phyloP scores from a whole-genome alignment of 345 rosid genomes.

The Dipteronia dyeriana region DNA sequence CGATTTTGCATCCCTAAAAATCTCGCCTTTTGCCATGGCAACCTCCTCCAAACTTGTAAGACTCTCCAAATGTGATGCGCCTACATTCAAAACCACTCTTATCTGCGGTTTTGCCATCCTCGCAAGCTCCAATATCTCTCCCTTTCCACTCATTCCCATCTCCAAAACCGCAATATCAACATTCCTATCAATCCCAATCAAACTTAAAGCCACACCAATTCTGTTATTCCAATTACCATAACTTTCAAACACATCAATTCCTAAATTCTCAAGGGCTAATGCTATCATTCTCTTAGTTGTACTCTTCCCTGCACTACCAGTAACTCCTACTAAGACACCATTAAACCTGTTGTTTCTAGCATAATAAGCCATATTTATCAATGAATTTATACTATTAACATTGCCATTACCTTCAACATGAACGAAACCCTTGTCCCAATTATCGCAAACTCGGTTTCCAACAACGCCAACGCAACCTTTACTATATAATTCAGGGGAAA shows the following conservation, averaged over 20 bases:
- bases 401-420: slow-evolving; percentile 22
- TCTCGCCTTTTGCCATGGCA: slow-evolving; percentile 34
- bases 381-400: slow-evolving; percentile 14
- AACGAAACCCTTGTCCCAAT: slow-evolving; percentile 37
- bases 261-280: slow-evolving; percentile 26
- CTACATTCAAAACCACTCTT: slow-evolving; percentile 32
- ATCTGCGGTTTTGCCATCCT: slow-evolving; percentile 29
- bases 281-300: slow-evolving; percentile 37
- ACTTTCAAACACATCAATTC: slow-evolving; percentile 24
- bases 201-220: slow-evolving; percentile 34
- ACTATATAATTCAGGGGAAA: slow-evolving; percentile 23
- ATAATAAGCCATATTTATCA: slow-evolving; percentile 26
- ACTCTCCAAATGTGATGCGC: slow-evolving; percentile 36
- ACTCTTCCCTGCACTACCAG: slow-evolving; percentile 38
- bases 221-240: slow-evolving; percentile 33
- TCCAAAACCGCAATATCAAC: slow-evolving; percentile 27
- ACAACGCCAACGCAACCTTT: slow-evolving; percentile 35
- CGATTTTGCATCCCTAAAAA: slow-evolving; percentile 19
- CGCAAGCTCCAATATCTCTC: slow-evolving; percentile 39
- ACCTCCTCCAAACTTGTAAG: slow-evolving; percentile 30
- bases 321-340: slow-evolving; percentile 25
- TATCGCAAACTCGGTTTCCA: slow-evolving; percentile 30
- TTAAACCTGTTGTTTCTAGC: slow-evolving; percentile 19
- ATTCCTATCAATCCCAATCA: slow-evolving; percentile 28
- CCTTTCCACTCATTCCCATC: slow-evolving; percentile 40